Evolutionary conservation across 2,329 filamentous ascomycete species (phyloP), one percentile per base, ranked within the genome.

Genomic region (Aureobasidium sp.): DNA sequence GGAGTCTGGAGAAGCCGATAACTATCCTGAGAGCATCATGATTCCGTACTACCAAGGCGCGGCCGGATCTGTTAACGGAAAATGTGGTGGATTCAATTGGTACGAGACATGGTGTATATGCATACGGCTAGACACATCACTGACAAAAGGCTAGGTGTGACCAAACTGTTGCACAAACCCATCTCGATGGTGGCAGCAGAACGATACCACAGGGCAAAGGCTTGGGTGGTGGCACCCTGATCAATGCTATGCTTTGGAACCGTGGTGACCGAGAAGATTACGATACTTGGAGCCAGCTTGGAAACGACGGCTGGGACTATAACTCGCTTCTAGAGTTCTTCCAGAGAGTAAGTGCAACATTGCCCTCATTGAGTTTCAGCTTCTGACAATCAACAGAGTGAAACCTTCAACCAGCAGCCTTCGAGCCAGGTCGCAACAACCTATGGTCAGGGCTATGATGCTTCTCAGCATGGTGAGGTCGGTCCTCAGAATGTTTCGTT

Each of bases 301-400:
- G 83, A 0, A 86, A 86, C 64, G 59, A 65, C 1, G 84, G 82
- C 2, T 87, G 84, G 84, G 75, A 76, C 1, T 86, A 81, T 81
- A 72, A 81, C 37, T 75, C 74, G 7, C 65, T 81, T 39, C 68
- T 72, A 10, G 70, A 69, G 25, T 74, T 73, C 66, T 75, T 76
- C 66, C 34, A 41, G 8, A 58, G 42, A 15, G 54, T 69, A 68
- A 64, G 60, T 36, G 32, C 42, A 25, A 37, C 29, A 13, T n/a
- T 11, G 6, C 34, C 11, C 2, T 1, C 7, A 5, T n/a, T 8
- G 2, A 3, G n/a, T 7, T 27, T 8, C 25, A 3, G 10, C 25
- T 48, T 25, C 42, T 58, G 13, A 58, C 25, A 21, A n/a, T 4
- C 2, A 13, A 13, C 34, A 50, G 45, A 66, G 61, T 58, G 68